phyloP scores from a whole-genome alignment of 2,329 filamentous ascomycete genomes.

The Laburnicola sp. region DNA sequence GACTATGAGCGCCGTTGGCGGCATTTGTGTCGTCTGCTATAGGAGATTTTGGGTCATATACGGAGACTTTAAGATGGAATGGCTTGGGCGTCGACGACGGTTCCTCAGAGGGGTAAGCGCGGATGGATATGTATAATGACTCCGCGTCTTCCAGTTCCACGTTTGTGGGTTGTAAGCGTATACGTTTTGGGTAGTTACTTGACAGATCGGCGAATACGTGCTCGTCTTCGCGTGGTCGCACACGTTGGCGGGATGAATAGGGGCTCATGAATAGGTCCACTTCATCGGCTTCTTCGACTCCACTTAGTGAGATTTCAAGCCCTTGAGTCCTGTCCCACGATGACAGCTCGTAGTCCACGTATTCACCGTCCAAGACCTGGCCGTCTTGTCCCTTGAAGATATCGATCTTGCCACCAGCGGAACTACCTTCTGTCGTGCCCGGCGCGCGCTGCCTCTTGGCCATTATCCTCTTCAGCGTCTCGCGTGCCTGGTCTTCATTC shows the following conservation, averaged over 20 bases:
- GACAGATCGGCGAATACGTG: conserved; percentile 78
- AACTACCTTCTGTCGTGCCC: conserved; percentile 68
- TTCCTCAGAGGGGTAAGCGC: conserved; percentile 57
- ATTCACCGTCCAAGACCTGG: conserved; percentile 76
- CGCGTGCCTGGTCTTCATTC: conserved; percentile 89
- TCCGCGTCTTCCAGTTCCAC: conserved; percentile 77
- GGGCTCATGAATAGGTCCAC: conserved; percentile 81
- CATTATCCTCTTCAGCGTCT: conserved; percentile 78
- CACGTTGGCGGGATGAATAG: conserved; percentile 70
- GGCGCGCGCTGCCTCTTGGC: conserved; percentile 66
- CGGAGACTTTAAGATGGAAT: conserved; percentile 46
- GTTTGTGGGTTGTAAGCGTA: conserved; percentile 72
- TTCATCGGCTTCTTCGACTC: conserved; percentile 58
- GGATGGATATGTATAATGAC: conserved; percentile 73
- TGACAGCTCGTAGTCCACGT: conserved; percentile 83
- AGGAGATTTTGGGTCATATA: conserved; percentile 37
- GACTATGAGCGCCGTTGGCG: conserved; percentile 42
- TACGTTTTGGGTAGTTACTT: conserved; percentile 56
- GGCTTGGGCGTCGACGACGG: conserved; percentile 35
- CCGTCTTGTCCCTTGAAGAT: conserved; percentile 73
- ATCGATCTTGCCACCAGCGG: conserved; percentile 71
- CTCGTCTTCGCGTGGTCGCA: conserved; percentile 70
- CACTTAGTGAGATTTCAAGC: conserved; percentile 68
- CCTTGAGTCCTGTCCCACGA: conserved; percentile 75
- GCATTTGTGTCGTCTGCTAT: conserved; percentile 8